phyloP scores from a whole-genome alignment of 805 yeast genomes.

The Peterozyma toletana region DNA sequence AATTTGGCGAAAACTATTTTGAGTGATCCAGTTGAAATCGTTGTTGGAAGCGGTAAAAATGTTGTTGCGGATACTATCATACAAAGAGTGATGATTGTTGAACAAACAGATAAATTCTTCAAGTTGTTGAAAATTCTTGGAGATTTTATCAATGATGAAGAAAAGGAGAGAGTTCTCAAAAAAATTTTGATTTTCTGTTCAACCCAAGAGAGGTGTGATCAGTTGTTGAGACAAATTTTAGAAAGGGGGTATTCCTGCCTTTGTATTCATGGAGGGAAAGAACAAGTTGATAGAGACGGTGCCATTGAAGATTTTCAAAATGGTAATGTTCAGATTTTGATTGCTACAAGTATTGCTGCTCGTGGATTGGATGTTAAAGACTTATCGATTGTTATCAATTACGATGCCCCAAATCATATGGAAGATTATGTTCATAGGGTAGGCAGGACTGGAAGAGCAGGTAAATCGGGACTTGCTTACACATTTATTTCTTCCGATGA shows the following conservation, averaged over 20 bases:
- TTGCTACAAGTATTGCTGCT: conserved; percentile 94
- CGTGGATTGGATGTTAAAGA: conserved; percentile 92
- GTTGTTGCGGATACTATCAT: conserved; percentile 75
- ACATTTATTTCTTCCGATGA: conserved; percentile 64
- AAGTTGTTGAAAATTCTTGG: conserved; percentile 51
- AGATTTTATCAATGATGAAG: conserved; percentile 24
- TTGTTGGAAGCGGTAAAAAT: conserved; percentile 66
- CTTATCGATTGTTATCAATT: conserved; percentile 72
- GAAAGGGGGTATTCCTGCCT: conserved; percentile 50
- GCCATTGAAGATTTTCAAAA: conserved; percentile 65
- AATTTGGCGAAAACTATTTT: conserved; percentile 62
- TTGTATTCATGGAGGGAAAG: conserved; percentile 89
- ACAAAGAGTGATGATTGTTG: conserved; percentile 62
- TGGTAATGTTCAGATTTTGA: conserved; percentile 55
- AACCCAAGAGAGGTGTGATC: conserved; percentile 82
- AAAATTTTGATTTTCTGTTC: conserved; percentile 81
- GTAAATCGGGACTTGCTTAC: conserved; percentile 60
- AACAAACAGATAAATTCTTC: conserved; percentile 48
- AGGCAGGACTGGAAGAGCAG: conserved; percentile 95
- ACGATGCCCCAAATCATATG: conserved; percentile 76
- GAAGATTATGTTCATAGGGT: conserved; percentile 96
- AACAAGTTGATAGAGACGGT: conserved; percentile 71
- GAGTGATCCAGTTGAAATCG: conserved; percentile 60
- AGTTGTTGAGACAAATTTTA: conserved; percentile 45
- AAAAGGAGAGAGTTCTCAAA: conserved; percentile 18